phyloP scores from a whole-genome alignment of 202 grass and related monocot species.

The Bolboschoenoplectus hybrid region DNA sequence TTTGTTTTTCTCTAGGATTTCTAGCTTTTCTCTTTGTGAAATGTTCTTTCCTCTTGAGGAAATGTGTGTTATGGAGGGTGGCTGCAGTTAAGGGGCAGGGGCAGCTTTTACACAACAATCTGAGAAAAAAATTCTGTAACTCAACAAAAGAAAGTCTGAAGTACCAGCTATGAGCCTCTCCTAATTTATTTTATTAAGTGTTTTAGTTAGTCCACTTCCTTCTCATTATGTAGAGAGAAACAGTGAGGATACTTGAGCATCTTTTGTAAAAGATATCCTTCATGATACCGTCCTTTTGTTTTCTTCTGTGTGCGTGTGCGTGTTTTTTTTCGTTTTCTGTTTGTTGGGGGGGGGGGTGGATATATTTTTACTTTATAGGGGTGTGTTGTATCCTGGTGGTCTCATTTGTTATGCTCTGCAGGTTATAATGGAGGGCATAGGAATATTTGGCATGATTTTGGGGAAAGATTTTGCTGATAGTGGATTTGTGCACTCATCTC shows the following conservation, averaged over 20 bases:
- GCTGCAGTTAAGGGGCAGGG: background rate
- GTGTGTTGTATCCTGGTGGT: conserved; percentile 29
- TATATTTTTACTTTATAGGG: background rate
- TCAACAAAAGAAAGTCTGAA: background rate
- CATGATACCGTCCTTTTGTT: conserved; percentile 32
- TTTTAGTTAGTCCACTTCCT: conserved; percentile 9
- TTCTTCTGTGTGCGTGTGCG: conserved; percentile 31
- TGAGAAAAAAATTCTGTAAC: background rate
- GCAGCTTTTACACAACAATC: background rate
- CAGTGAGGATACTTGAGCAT: background rate
- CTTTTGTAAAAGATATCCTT: conserved; percentile 28
- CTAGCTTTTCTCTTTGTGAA: conserved; percentile 6
- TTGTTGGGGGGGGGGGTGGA: background rate
- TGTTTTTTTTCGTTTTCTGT: too few relatives aligned
- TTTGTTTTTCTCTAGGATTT: background rate
- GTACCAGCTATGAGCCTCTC: background rate
- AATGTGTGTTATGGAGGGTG: background rate
- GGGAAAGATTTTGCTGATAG: conserved; percentile 77
- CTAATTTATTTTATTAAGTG: background rate
- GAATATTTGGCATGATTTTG: conserved; percentile 74
- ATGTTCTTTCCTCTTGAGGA: background rate
- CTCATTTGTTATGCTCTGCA: conserved; percentile 46
- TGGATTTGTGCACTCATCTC: conserved; percentile 94
- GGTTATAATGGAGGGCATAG: conserved; percentile 95
- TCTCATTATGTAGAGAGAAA: conserved; percentile 2